phyloP scores from a whole-genome alignment of 805 yeast genomes.

The Metschnikowia sp. region DNA sequence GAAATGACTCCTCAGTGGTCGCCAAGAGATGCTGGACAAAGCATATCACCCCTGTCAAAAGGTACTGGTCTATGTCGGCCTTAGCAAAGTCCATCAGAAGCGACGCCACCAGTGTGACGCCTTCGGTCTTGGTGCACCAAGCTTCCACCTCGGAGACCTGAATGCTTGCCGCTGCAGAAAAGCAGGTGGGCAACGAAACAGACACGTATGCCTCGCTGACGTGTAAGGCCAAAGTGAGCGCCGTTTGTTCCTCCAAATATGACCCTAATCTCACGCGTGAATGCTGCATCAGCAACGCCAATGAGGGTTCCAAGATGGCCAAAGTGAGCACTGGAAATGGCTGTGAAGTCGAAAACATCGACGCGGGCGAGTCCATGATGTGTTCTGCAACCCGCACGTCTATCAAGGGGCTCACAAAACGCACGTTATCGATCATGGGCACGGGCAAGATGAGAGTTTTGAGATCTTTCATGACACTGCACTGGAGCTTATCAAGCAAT shows the following conservation, averaged over 20 bases:
- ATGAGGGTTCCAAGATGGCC: conserved; percentile 32
- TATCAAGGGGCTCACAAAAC: conserved; percentile 47
- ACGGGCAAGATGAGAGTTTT: conserved; percentile 28
- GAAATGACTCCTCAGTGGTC: conserved; percentile 15
- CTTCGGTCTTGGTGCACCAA: conserved; percentile 28
- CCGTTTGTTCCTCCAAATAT: conserved; percentile 10
- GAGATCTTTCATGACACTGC: conserved; percentile 50
- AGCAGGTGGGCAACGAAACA: conserved; percentile 21
- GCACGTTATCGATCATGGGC: conserved; percentile 38
- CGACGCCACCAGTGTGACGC: conserved; percentile 9
- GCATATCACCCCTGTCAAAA: conserved; percentile 22
- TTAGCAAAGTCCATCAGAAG: conserved; percentile 9
- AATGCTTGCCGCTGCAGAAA: conserved; percentile 9
- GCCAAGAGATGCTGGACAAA: conserved; percentile 15
- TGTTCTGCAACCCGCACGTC: conserved; percentile 37
- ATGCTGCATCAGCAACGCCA: conserved; percentile 26
- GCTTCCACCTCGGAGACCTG: conserved; percentile 32
- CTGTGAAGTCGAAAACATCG: conserved; percentile 28
- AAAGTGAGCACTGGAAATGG: conserved; percentile 26
- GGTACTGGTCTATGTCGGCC: conserved; percentile 18
- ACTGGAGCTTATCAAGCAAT: conserved; percentile 63
- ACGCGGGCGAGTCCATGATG: conserved; percentile 18
- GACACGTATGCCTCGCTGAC: conserved; percentile 24
- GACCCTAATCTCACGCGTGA: conserved; percentile 9
- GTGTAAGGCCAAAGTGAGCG: conserved; percentile 29